Conservation (phyloP, 1,139 yeast species). For the Lodderomyces theae region DNA sequence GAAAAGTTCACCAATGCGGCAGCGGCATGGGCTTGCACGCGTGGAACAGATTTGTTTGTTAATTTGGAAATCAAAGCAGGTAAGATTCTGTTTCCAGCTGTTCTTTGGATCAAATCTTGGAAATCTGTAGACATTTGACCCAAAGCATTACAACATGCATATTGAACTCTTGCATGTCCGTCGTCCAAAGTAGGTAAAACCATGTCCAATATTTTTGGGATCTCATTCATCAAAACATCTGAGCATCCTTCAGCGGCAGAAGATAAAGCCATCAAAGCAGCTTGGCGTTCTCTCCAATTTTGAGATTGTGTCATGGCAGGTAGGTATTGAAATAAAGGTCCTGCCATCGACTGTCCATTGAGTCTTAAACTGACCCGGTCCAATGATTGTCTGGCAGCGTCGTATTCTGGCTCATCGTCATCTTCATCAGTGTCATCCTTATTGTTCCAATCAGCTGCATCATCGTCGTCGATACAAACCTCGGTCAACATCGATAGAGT, state of each 20-base stretch:
- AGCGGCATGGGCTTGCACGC: slow-evolving; percentile 98
- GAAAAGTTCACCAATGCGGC: slow-evolving; percentile 96
- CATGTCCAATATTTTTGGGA: slow-evolving; percentile 77
- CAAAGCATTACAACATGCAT: slow-evolving; percentile 93
- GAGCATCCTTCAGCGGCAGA: slow-evolving; percentile 98
- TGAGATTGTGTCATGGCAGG: slow-evolving; percentile 76
- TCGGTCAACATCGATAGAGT: slow-evolving; percentile 89
- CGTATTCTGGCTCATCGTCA: slow-evolving; percentile 83
- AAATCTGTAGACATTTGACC: slow-evolving; percentile 99
- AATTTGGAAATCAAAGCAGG: slow-evolving; percentile 87
- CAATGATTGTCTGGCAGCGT: slow-evolving; percentile 89
- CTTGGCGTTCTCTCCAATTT: slow-evolving; percentile 94
- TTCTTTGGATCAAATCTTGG: slow-evolving; percentile 81
- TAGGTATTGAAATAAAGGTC: slow-evolving; percentile 79
- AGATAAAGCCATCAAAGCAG: slow-evolving; percentile 93
- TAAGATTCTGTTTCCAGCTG: slow-evolving; percentile 72
- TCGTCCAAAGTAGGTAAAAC: slow-evolving; percentile 80
- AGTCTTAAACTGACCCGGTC: slow-evolving; percentile 85
- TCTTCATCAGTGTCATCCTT: slow-evolving; percentile 76
- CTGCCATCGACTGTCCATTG: slow-evolving; percentile 80
- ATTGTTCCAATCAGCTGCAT: slow-evolving; percentile 83
- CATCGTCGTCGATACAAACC: slow-evolving; percentile 85
- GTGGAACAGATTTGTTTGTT: slow-evolving; percentile 66
- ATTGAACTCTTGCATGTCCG: slow-evolving; percentile 90
- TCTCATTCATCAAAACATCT: slow-evolving; percentile 79